A percentile compares a stretch with the other conserved stretches of the same genome.
Evolutionary conservation across 768 basidiomycete genomes (phyloP).

Genomic region (Lactarius akahatsu): DNA sequence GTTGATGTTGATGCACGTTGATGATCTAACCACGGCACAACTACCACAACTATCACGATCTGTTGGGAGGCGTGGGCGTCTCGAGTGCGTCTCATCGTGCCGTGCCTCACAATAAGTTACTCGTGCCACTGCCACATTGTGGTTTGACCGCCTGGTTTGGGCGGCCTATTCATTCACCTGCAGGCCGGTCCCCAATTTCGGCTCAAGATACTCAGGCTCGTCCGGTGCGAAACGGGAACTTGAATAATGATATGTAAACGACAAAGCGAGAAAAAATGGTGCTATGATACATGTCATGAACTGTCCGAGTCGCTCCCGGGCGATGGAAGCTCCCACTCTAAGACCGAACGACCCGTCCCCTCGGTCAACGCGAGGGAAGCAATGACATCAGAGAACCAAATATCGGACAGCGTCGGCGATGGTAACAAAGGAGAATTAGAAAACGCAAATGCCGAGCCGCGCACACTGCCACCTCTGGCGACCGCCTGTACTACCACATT

Average conservation of each 20-base stretch:
- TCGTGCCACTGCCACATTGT: background rate
- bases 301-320: slow-evolving; percentile 19
- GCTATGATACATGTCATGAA: slow-evolving; percentile 7
- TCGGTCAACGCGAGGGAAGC: slow-evolving; percentile 14
- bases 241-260: slow-evolving; percentile 26
- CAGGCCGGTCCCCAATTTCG: background rate
- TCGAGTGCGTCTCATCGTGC: background rate
- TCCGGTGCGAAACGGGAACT: background rate
- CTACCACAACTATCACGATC: background rate
- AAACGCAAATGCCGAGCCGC: background rate
- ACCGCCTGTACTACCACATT: background rate
- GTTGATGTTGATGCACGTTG: background rate
- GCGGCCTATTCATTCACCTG: background rate
- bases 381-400: slow-evolving; percentile 23
- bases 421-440: slow-evolving; percentile 17
- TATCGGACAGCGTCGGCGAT: slow-evolving; percentile 26
- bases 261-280: background rate
- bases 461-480: background rate
- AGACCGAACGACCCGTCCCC: slow-evolving; percentile 10
- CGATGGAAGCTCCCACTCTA: slow-evolving; percentile 26
- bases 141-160: background rate
- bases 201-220: background rate
- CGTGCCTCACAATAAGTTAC: background rate
- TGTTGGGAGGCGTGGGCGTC: background rate
- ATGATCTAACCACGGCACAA: background rate